These are phyloP conservation scores for Fusarium mundagurra DNA, from an alignment of 2,329 filamentous ascomycete species.

Conservation along the genomic window DNA sequence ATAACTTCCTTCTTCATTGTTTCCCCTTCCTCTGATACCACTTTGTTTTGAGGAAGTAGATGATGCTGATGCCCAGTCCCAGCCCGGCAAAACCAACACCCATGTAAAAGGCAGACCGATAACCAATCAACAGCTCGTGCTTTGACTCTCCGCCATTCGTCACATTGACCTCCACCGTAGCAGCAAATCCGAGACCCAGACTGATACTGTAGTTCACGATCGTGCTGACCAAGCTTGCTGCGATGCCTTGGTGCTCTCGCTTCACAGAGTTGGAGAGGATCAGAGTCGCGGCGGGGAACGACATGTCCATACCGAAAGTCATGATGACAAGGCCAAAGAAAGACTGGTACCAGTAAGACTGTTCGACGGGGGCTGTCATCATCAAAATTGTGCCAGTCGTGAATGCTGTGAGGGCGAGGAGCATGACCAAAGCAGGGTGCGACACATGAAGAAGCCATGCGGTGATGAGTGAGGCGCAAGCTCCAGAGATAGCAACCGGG, in stretches of 20 bases:
- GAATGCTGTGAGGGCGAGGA: slow-evolving; percentile 56
- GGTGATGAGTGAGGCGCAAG: slow-evolving; percentile 56
- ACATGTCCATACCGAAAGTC: slow-evolving; percentile 72
- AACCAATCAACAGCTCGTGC: slow-evolving; percentile 15
- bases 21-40: neutral
- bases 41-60: slow-evolving; percentile 29
- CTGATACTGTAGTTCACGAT: slow-evolving; percentile 76
- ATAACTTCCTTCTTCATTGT: neutral
- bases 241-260: slow-evolving; percentile 58
- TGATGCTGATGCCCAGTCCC: slow-evolving; percentile 13
- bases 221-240: slow-evolving; percentile 67
- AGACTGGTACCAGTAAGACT: slow-evolving; percentile 71
- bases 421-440: slow-evolving; percentile 52
- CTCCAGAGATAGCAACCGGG: slow-evolving; percentile 56
- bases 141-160: slow-evolving; percentile 36
- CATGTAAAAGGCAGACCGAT: slow-evolving; percentile 26
- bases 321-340: slow-evolving; percentile 69
- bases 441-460: slow-evolving; percentile 52
- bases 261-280: slow-evolving; percentile 65
- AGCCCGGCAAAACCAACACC: slow-evolving; percentile 21
- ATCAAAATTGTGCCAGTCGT: slow-evolving; percentile 55
- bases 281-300: slow-evolving; percentile 69
- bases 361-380: slow-evolving; percentile 59
- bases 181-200: slow-evolving; percentile 72
- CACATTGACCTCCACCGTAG: slow-evolving; percentile 65